Evolutionary conservation across 306 rosid species (phyloP).

Genomic region (Astragalus membranaceus): DNA sequence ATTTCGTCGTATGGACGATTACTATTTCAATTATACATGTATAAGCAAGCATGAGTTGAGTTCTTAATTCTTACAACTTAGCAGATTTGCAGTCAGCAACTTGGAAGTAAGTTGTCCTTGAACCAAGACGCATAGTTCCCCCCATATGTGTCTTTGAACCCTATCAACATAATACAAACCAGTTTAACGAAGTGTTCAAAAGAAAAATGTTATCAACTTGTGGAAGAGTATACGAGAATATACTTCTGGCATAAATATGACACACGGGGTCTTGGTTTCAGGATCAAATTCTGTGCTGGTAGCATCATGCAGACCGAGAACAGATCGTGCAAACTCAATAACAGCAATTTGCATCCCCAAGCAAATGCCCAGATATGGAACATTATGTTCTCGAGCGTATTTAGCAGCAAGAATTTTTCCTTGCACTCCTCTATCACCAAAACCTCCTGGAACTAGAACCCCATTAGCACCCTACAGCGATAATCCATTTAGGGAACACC

Average conservation of each 20-base stretch:
- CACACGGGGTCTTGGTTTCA: constrained; percentile 70
- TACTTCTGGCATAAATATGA: constrained; percentile 95
- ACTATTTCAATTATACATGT: too few species aligned
- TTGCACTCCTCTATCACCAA: constrained; percentile 87
- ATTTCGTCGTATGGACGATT: too few species aligned
- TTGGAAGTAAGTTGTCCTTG: constrained; percentile 78
- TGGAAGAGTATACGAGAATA: background rate
- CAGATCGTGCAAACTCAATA: constrained; percentile 76
- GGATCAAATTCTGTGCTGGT: constrained; percentile 81
- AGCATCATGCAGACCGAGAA: constrained; percentile 73
- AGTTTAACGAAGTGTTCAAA: constrained; percentile 8
- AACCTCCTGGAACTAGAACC: constrained; percentile 92
- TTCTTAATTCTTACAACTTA: constrained; percentile 60
- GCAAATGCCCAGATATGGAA: constrained; percentile 91
- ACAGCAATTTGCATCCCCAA: constrained; percentile 95
- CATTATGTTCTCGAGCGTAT: constrained; percentile 66
- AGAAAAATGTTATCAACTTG: background rate
- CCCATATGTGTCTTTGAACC: constrained; percentile 98
- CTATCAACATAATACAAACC: constrained; percentile 28
- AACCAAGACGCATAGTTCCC: constrained; percentile 97
- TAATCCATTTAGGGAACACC: constrained; percentile 16
- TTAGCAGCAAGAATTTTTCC: constrained; percentile 94
- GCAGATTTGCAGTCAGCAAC: constrained; percentile 69
- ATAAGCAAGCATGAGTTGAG: constrained; percentile 7
- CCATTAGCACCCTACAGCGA: constrained; percentile 78